A percentile compares a stretch with the other conserved stretches of the same genome.
Conservation (phyloP, 306 rosid species). For the Trifolium fragiferum region DNA sequence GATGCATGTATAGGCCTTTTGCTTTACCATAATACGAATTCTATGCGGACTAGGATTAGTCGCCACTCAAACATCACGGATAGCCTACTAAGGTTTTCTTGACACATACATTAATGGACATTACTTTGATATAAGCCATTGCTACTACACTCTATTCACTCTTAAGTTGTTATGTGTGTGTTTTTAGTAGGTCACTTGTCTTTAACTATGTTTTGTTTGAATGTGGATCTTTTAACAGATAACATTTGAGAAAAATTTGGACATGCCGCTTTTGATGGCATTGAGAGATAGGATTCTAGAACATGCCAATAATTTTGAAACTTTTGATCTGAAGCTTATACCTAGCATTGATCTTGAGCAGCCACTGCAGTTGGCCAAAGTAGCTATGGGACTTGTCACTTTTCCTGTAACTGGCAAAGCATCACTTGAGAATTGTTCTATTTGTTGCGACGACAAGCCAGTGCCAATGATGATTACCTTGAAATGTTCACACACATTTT, state of each 20-base stretch:
- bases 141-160: not conserved
- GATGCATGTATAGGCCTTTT: not conserved
- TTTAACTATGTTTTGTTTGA: conserved; percentile 36
- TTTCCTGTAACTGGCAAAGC: conserved; percentile 58
- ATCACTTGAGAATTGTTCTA: conserved; percentile 76
- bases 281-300: conserved; percentile 82
- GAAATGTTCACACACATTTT: conserved; percentile 91
- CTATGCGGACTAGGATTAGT: conserved; percentile 25
- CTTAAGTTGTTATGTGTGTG: not conserved
- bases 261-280: conserved; percentile 72
- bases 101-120: not conserved
- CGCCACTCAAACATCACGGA: not conserved
- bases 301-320: conserved; percentile 68
- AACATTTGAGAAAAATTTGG: conserved; percentile 59
- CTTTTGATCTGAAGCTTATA: conserved; percentile 68
- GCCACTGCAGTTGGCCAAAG: conserved; percentile 82
- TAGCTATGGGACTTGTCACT: conserved; percentile 83
- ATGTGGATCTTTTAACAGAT: conserved; percentile 61
- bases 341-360: conserved; percentile 66
- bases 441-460: conserved; percentile 90
- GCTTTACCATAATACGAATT: conserved; percentile 27
- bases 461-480: conserved; percentile 69
- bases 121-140: conserved; percentile 25
- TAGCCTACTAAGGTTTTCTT: too few relatives aligned
- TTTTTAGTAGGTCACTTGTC: conserved; percentile 23